Conservation (phyloP, 495 filamentous ascomycete species). For the Talaromyces thailandensis region DNA sequence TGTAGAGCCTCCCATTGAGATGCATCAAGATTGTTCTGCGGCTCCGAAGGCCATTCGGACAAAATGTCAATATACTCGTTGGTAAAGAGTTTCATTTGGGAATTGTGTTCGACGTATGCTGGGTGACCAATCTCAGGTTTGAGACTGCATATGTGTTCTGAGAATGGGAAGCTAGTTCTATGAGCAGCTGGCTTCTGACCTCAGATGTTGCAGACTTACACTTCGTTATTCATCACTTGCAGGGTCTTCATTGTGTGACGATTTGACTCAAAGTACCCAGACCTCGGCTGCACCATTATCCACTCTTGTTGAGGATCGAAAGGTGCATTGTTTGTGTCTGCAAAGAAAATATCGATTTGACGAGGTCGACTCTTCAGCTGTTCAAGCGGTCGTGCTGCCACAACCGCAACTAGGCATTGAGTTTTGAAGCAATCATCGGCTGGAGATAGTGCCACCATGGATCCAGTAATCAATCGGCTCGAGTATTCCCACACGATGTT, state of each 20-base stretch:
- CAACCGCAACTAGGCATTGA: slow-evolving; percentile 60
- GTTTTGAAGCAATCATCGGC: slow-evolving; percentile 52
- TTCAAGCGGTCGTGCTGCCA: slow-evolving; percentile 60
- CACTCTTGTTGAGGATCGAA: slow-evolving; percentile 64
- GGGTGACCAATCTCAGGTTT: slow-evolving; percentile 38
- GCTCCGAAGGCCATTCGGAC: slow-evolving; percentile 37
- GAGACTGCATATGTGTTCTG: slow-evolving; percentile 49
- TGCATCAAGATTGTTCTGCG: slow-evolving; percentile 49
- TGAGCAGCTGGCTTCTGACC: slow-evolving; percentile 24
- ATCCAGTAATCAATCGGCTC: slow-evolving; percentile 59
- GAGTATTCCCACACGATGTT: slow-evolving; percentile 72
- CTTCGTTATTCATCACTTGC: slow-evolving; percentile 56
- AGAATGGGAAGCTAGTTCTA: slow-evolving; percentile 47
- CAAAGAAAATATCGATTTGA: slow-evolving; percentile 70
- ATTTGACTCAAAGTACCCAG: slow-evolving; percentile 65
- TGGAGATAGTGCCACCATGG: slow-evolving; percentile 62
- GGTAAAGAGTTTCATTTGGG: slow-evolving; percentile 37
- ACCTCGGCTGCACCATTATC: slow-evolving; percentile 68
- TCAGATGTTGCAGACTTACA: slow-evolving; percentile 31
- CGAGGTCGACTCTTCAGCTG: slow-evolving; percentile 56
- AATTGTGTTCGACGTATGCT: slow-evolving; percentile 36
- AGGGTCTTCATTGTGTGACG: slow-evolving; percentile 65
- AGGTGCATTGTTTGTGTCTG: slow-evolving; percentile 45
- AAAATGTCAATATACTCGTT: slow-evolving; percentile 36
- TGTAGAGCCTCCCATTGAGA: slow-evolving; percentile 62